These are phyloP conservation scores for Phytopythium chamaehyphon DNA, from an alignment of 352 stramenopile species.

Conservation along the genomic window DNA sequence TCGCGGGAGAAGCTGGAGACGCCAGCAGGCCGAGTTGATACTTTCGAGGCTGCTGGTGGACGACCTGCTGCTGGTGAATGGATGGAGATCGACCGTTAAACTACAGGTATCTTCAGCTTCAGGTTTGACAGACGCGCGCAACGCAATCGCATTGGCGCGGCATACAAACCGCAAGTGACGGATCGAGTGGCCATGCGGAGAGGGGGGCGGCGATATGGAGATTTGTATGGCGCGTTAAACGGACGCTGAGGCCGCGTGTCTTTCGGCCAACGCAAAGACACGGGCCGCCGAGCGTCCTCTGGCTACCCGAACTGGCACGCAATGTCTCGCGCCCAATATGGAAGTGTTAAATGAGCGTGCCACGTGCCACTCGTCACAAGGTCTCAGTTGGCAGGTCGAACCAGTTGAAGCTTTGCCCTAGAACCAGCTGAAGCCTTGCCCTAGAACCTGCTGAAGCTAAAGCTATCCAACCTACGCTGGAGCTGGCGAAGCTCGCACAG, in stretches of 20 bases:
- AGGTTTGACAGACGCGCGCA: too few species aligned
- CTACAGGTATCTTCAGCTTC: constrained; percentile 5
- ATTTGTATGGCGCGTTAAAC: constrained; percentile 4
- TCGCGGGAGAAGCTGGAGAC: background rate
- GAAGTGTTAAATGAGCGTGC: background rate
- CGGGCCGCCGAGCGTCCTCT: too few species aligned
- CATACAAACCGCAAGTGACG: constrained; percentile 20
- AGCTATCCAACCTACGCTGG: too few species aligned
- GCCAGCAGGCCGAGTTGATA: too few species aligned
- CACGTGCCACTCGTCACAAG: background rate
- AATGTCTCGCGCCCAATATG: constrained; percentile 1
- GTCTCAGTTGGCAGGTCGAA: too few species aligned
- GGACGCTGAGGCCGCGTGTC: background rate
- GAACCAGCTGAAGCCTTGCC: too few species aligned
- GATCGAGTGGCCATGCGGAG: background rate
- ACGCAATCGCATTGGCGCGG: too few species aligned
- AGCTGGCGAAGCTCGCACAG: too few species aligned
- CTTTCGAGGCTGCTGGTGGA: too few species aligned
- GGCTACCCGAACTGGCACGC: too few species aligned
- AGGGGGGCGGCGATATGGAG: background rate
- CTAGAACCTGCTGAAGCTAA: too few species aligned
- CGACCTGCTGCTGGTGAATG: background rate
- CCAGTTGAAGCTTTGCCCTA: too few species aligned
- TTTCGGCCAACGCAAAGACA: constrained; percentile 4
- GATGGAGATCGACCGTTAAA: background rate